These are phyloP conservation scores for Alternaria postmessia DNA, from an alignment of 2,329 filamentous ascomycete genomes.

Conservation along the genomic window DNA sequence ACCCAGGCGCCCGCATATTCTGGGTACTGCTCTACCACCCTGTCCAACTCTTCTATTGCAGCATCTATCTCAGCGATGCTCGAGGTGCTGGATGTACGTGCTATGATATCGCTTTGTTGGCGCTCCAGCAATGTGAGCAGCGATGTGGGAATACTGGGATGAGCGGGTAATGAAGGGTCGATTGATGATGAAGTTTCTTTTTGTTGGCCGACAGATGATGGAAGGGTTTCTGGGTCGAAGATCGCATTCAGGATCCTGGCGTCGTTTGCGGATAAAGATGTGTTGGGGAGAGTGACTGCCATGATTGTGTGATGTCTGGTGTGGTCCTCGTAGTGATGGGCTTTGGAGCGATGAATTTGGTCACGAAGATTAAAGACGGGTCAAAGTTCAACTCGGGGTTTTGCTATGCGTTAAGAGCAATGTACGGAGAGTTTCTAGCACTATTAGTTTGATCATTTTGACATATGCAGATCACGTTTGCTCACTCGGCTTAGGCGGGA, in stretches of 20 bases:
- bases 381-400: no score
- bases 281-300: slow-evolving; percentile 57
- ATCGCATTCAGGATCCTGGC: slow-evolving; percentile 49
- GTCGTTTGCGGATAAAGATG: slow-evolving; percentile 47
- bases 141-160: slow-evolving; percentile 50
- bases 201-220: slow-evolving; percentile 61
- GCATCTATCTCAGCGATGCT: slow-evolving; percentile 21
- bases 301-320: slow-evolving; percentile 15
- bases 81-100: slow-evolving; percentile 25
- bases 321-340: background rate
- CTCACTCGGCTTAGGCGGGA: slow-evolving; percentile 29
- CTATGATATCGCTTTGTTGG: slow-evolving; percentile 56
- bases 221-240: slow-evolving; percentile 52
- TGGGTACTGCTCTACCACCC: slow-evolving; percentile 66
- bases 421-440: background rate
- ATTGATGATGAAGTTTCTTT: slow-evolving; percentile 57
- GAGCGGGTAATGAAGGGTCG: slow-evolving; percentile 48
- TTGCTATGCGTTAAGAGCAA: background rate
- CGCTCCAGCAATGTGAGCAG: slow-evolving; percentile 53
- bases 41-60: slow-evolving; percentile 55
- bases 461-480: slow-evolving; percentile 8
- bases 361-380: background rate
- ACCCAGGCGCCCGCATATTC: slow-evolving; percentile 76
- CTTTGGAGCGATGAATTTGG: background rate
- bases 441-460: background rate